These are phyloP conservation scores for Aureobasidium mangrovei DNA, from an alignment of 2,329 filamentous ascomycete genomes.

Conservation along the genomic window DNA sequence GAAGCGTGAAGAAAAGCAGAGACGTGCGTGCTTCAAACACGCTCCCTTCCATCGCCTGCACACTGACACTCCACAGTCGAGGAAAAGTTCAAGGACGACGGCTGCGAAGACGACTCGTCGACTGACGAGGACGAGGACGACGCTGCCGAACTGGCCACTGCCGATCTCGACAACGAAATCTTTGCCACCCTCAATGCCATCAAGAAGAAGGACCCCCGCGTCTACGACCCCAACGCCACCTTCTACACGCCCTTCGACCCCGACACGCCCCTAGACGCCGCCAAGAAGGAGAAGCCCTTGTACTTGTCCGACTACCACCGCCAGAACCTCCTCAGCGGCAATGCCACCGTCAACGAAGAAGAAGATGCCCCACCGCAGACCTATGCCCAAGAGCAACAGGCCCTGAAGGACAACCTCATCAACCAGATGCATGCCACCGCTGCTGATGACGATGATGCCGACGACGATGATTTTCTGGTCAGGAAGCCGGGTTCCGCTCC, in stretches of 20 bases:
- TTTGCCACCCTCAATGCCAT: slow-evolving; percentile 80
- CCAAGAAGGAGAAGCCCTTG: slow-evolving; percentile 63
- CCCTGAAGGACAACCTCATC: slow-evolving; percentile 67
- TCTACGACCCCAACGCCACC: slow-evolving; percentile 71
- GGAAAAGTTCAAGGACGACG: slow-evolving; percentile 61
- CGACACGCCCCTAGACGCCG: slow-evolving; percentile 28
- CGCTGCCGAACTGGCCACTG: slow-evolving; percentile 75
- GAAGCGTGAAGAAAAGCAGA: slow-evolving; percentile 79
- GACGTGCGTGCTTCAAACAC: slow-evolving; percentile 41
- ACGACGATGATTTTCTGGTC: slow-evolving; percentile 59
- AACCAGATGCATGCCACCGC: slow-evolving; percentile 66
- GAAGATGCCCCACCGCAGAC: slow-evolving; percentile 49
- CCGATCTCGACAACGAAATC: slow-evolving; percentile 78
- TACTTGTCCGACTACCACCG: slow-evolving; percentile 85
- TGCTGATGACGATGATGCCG: slow-evolving; percentile 34
- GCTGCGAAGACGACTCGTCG: slow-evolving; percentile 54
- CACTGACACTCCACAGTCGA: slow-evolving; percentile 53
- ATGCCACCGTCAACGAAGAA: slow-evolving; percentile 50
- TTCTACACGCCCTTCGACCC: slow-evolving; percentile 66
- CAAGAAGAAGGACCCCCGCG: slow-evolving; percentile 77
- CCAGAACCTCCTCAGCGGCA: slow-evolving; percentile 72
- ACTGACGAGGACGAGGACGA: slow-evolving; percentile 80
- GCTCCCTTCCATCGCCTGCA: slow-evolving; percentile 16
- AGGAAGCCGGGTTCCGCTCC: slow-evolving; percentile 48
- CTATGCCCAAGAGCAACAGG: slow-evolving; percentile 81